Percentiles rank a stretch among this genome's conserved stretches.
These are phyloP conservation scores for Fusarium irregulare DNA, from an alignment of 2,329 filamentous ascomycete genomes.

Conservation along the genomic window DNA sequence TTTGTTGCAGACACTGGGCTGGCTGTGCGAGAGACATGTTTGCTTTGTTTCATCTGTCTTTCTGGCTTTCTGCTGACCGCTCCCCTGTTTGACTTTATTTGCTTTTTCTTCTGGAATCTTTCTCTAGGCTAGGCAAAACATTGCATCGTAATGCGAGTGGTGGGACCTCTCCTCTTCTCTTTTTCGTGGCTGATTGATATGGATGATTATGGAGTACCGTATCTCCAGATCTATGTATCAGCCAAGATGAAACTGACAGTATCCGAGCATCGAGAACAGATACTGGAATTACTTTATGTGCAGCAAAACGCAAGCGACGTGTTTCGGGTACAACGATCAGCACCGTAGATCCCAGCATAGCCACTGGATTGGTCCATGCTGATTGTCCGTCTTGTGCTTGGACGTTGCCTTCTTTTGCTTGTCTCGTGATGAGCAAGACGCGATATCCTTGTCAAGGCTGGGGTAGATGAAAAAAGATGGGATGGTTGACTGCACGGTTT, in stretches of 20 bases:
- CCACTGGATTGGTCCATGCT: conserved; percentile 10
- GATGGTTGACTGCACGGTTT: not conserved
- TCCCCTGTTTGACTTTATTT: conserved; percentile 30
- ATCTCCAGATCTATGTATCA: not conserved
- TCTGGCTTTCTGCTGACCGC: conserved; percentile 12
- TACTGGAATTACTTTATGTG: conserved; percentile 13
- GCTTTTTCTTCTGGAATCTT: conserved; percentile 43
- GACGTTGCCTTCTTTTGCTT: conserved; percentile 1
- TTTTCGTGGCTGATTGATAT: not conserved
- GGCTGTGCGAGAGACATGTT: conserved; percentile 7
- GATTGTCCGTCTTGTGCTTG: not conserved
- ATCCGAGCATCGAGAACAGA: not conserved
- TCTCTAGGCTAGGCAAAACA: conserved; percentile 20
- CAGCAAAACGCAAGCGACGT: conserved; percentile 13
- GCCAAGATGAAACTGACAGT: not conserved
- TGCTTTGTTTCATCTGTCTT: conserved; percentile 27
- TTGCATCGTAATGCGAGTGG: conserved; percentile 5
- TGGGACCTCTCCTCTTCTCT: not conserved
- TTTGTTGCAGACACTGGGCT: conserved; percentile 21
- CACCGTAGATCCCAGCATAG: conserved; percentile 19
- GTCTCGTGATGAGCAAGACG: conserved; percentile 8
- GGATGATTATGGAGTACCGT: not conserved
- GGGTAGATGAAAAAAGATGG: conserved; percentile 13
- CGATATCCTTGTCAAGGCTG: conserved; percentile 16
- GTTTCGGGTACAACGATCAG: conserved; percentile 29